Evolutionary conservation across 164 flowering plant genomes (phyloP), one percentile per base, ranked within the genome.

Genomic region (Piper betle): DNA sequence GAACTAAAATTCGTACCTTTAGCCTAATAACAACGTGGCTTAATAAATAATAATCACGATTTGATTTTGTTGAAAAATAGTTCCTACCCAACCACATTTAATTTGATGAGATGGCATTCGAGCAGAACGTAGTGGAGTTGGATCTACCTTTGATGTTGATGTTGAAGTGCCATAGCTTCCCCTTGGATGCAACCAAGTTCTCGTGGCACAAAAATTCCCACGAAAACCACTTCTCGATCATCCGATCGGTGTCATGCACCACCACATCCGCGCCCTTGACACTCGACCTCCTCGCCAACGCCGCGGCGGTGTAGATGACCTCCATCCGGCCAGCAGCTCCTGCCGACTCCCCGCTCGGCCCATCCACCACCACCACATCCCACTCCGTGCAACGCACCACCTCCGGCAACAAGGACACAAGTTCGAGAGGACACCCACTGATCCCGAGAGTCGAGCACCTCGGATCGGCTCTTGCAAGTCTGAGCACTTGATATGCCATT

Each of bases 151-250:
- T 61, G 53, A 92, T 79, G 71, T 69, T 76, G 56, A 92, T n/a
- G n/a, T n/a, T n/a, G n/a, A n/a, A 89, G 66, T 81, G 73, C 99
- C 97, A 90, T n/a, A 86, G 63, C 58, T 74, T 88, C 43, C 92
- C 96, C 81, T 85, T 93, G 0, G 96, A 76, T 60, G 86, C 82
- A 64, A 79, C 83, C 71, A 88, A 64, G 70, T 93, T 90, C 72
- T 86, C 86, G 11, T 88, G 84, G 59, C 97, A 86, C 25, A 90
- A 66, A 60, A 82, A 93, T 76, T 90, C 97, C 91, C 95, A 76
- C 0, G 97, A 85, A 68, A 79, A 90, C 99, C 99, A 93, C 71
- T 73, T 91, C 76, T 93, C 97, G 37, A 91, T 74, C 50, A 67
- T 86, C 48, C 91, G 74, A 71, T 93, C 77, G 5, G 80, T 80